These are phyloP conservation scores for Mediolabrus comicus DNA, from an alignment of 108 stramenopile genomes.

Conservation along the genomic window DNA sequence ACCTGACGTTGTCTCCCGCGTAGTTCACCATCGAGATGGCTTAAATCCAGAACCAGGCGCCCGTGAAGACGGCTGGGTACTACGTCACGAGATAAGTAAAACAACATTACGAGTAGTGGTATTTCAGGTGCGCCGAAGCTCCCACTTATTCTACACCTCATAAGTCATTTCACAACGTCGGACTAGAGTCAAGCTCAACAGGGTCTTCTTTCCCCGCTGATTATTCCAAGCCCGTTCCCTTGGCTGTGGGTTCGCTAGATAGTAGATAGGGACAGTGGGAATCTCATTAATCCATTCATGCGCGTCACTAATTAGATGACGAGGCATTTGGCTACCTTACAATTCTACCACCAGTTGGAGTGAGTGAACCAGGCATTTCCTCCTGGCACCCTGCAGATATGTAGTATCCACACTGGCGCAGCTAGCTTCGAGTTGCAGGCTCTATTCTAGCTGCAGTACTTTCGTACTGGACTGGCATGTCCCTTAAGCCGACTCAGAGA, in stretches of 20 bases:
- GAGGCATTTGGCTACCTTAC: conserved; percentile 93
- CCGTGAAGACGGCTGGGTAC: conserved; percentile 77
- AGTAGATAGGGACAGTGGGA: conserved; percentile 96
- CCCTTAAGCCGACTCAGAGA: too few species aligned
- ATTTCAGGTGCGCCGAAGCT: conserved; percentile 92
- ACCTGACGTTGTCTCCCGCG: conserved; percentile 94
- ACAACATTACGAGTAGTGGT: conserved; percentile 97
- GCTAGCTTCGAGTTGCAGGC: too few species aligned
- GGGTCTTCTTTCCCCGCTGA: conserved; percentile 96
- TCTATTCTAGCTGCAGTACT: too few species aligned
- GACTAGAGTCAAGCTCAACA: conserved; percentile 99
- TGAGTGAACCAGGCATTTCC: too few species aligned
- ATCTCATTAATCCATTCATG: conserved; percentile 92
- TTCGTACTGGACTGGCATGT: too few species aligned
- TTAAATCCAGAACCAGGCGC: conserved; percentile 81
- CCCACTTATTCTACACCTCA: conserved; percentile 98
- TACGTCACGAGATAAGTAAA: conserved; percentile 94
- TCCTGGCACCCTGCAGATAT: too few species aligned
- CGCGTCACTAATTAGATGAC: conserved; percentile 89
- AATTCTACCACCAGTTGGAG: too few species aligned
- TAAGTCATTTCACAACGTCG: conserved; percentile 97
- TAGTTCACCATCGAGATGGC: conserved; percentile 61
- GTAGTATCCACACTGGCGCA: too few species aligned
- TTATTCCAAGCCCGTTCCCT: conserved; percentile 93
- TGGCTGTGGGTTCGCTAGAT: conserved; percentile 97